Conservation (phyloP, 208 protist genomes). For the Acanthamoeba royreba region DNA sequence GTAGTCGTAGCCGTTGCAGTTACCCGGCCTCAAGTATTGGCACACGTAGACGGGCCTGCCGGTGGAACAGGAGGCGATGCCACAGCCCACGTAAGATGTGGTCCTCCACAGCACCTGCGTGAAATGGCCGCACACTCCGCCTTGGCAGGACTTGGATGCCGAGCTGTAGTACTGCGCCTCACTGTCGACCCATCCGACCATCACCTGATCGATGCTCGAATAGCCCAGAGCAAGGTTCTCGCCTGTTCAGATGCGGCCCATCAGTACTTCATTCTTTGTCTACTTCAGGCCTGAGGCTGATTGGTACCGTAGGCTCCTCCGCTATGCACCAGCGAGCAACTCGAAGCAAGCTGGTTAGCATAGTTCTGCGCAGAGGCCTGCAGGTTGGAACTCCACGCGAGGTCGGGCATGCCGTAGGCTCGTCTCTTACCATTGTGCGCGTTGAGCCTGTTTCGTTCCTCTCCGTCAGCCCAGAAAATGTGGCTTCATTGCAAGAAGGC, state of each 20-base stretch:
- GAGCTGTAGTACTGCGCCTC: background rate
- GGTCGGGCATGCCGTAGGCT: background rate
- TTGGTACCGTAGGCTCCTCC: background rate
- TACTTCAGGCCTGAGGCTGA: background rate
- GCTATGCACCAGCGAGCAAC: background rate
- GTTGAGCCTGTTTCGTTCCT: background rate
- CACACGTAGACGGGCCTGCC: background rate
- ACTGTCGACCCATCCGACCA: background rate
- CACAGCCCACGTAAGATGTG: conserved; percentile 25
- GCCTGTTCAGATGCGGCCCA: background rate
- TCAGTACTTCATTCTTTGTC: background rate
- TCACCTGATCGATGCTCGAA: background rate
- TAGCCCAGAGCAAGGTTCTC: background rate
- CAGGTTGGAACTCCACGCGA: background rate
- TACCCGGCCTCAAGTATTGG: background rate
- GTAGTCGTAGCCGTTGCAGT: conserved; percentile 28
- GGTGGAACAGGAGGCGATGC: background rate
- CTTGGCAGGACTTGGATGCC: background rate
- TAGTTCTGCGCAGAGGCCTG: background rate
- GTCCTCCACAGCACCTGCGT: conserved; percentile 36
- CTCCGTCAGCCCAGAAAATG: background rate
- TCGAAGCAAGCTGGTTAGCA: background rate
- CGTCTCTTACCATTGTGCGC: background rate
- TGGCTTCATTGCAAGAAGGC: background rate
- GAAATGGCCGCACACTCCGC: conserved; percentile 34